Percentiles rank a stretch among this genome's conserved stretches.
Evolutionary conservation across 495 filamentous ascomycete genomes (phyloP).

Genomic region (Penicillium egyptiacum): DNA sequence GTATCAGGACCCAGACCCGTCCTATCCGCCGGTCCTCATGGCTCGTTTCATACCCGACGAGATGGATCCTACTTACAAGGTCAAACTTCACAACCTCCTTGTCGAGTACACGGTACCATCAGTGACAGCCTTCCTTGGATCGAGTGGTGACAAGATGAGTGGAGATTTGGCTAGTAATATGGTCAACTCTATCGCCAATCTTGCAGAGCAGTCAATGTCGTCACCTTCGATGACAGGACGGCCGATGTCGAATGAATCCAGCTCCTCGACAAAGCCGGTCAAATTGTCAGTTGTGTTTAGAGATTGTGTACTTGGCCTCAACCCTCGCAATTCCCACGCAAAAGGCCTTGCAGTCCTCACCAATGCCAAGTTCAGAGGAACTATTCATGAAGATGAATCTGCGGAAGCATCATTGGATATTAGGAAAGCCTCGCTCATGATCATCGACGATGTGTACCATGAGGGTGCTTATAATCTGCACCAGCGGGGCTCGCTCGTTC

Average conservation of each 20-base stretch:
- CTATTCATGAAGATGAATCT: conserved; percentile 59
- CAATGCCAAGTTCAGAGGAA: conserved; percentile 64
- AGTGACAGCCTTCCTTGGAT: conserved; percentile 72
- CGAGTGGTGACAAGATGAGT: conserved; percentile 64
- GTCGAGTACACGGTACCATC: conserved; percentile 83
- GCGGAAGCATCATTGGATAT: conserved; percentile 64
- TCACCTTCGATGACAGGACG: conserved; percentile 22
- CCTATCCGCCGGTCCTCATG: conserved; percentile 63
- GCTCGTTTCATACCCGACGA: conserved; percentile 88
- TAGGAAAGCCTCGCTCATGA: conserved; percentile 74
- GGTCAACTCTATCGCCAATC: conserved; percentile 73
- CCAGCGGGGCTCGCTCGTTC: conserved; percentile 47
- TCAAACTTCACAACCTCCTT: conserved; percentile 78
- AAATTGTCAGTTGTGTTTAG: conserved; percentile 71
- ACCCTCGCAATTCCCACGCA: conserved; percentile 71
- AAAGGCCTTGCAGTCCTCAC: conserved; percentile 78
- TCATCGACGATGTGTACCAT: conserved; percentile 74
- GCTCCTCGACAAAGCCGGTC: conserved; percentile 46
- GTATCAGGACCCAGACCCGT: conserved; percentile 17
- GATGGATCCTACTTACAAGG: conserved; percentile 83
- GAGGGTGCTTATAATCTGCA: conserved; percentile 43
- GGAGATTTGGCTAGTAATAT: conserved; percentile 75
- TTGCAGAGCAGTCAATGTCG: conserved; percentile 54
- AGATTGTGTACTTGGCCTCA: conserved; percentile 82
- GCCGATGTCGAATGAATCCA: conserved; percentile 16